Evolutionary conservation across 2,329 filamentous ascomycete species (phyloP).

Genomic region (Arthrobotrys megalospora): DNA sequence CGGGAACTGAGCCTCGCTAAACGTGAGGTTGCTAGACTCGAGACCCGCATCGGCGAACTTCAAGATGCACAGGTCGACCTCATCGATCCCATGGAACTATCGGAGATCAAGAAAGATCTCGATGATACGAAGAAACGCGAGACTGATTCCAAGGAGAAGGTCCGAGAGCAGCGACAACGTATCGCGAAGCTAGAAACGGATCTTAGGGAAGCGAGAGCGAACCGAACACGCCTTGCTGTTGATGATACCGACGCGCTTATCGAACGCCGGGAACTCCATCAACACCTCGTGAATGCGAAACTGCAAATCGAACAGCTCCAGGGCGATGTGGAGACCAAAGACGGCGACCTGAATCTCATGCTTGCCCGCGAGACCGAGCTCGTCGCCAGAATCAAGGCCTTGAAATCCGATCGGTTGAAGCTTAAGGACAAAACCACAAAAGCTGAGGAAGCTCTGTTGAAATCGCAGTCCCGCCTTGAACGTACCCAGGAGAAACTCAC

Average conservation of each 20-base stretch:
- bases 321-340: constrained; percentile 64
- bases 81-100: constrained; percentile 74
- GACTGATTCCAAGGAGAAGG: constrained; percentile 75
- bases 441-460: constrained; percentile 61
- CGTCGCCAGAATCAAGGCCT: constrained; percentile 63
- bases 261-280: constrained; percentile 68
- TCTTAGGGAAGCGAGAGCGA: constrained; percentile 74
- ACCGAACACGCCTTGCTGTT: constrained; percentile 65
- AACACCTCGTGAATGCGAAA: constrained; percentile 68
- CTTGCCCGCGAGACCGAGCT: constrained; percentile 66
- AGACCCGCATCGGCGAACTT: constrained; percentile 74
- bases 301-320: constrained; percentile 68
- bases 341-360: constrained; percentile 65
- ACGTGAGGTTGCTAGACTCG: constrained; percentile 77
- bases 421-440: constrained; percentile 59
- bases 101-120: constrained; percentile 72
- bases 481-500: constrained; percentile 63
- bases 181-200: constrained; percentile 78
- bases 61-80: constrained; percentile 69
- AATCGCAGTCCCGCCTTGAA: constrained; percentile 62
- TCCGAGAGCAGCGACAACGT: constrained; percentile 76
- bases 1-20: constrained; percentile 74
- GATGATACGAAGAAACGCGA: constrained; percentile 78
- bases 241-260: constrained; percentile 68
- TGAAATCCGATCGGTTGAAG: constrained; percentile 63